phyloP scores from a whole-genome alignment of 2,329 filamentous ascomycete species.

The Ascochyta lentis region DNA sequence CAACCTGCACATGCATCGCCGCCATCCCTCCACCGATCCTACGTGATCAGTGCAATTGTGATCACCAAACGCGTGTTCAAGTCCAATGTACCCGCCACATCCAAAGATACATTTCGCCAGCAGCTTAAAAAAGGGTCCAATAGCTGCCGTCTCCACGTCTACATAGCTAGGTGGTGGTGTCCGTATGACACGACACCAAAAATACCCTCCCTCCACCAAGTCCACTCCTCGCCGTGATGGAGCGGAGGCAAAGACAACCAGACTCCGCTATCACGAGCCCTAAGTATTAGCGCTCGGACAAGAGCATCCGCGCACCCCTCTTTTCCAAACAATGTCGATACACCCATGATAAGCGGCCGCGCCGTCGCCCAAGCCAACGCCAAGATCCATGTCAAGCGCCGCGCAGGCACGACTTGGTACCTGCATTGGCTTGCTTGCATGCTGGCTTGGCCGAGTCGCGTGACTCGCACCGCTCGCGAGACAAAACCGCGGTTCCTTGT shows the following conservation, averaged over 20 bases:
- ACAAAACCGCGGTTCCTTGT: background rate
- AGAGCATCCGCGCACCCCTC: too few relatives aligned
- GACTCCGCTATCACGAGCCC: constrained; percentile 10
- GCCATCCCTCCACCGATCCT: constrained; percentile 3
- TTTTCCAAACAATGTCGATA: background rate
- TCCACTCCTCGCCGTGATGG: background rate
- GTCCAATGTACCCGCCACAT: background rate
- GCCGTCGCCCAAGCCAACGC: background rate
- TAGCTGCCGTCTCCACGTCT: background rate
- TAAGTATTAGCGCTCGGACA: background rate
- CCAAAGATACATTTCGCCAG: background rate
- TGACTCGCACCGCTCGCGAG: background rate
- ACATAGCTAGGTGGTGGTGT: background rate
- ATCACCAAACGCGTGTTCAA: constrained; percentile 1
- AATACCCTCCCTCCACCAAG: background rate
- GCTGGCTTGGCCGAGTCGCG: background rate
- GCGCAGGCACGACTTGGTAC: background rate
- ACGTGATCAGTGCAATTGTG: background rate
- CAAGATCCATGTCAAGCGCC: background rate
- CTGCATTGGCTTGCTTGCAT: background rate
- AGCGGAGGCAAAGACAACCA: background rate
- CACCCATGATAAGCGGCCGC: background rate
- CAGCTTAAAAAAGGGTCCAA: constrained; percentile 5
- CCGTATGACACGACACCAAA: background rate
- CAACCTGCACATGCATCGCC: constrained; percentile 1